Percentiles rank a stretch among this genome's conserved stretches.
Evolutionary conservation across 306 rosid genomes (phyloP).

Genomic region (Cucurbita argyrosperma): DNA sequence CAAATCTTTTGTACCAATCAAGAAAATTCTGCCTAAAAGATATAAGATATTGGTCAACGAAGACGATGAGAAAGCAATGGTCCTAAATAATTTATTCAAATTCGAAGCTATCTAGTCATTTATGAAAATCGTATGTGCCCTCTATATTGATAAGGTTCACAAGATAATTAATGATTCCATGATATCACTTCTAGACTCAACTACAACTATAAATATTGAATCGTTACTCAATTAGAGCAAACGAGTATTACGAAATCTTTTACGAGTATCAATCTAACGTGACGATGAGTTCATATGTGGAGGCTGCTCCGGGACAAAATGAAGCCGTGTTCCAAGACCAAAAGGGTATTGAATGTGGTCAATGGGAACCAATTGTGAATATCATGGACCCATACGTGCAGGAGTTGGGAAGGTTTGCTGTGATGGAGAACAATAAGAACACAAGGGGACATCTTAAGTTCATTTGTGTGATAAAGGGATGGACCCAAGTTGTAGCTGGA

Average conservation of each 20-base stretch:
- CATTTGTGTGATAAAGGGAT: not conserved
- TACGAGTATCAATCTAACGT: not conserved
- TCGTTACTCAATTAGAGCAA: not conserved
- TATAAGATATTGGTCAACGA: too few relatives aligned
- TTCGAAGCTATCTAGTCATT: too few relatives aligned
- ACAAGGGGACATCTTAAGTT: not conserved
- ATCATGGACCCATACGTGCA: not conserved
- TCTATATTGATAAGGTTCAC: too few relatives aligned
- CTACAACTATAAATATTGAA: not conserved
- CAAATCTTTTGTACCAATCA: too few relatives aligned
- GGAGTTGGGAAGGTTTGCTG: not conserved
- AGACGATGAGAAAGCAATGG: too few relatives aligned
- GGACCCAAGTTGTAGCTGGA: not conserved
- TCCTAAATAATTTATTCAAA: too few relatives aligned
- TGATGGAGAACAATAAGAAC: not conserved
- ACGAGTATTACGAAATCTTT: not conserved
- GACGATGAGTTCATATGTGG: not conserved
- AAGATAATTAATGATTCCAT: not conserved
- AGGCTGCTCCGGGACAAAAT: not conserved
- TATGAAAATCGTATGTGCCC: too few relatives aligned
- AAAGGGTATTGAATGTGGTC: not conserved
- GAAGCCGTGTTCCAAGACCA: not conserved
- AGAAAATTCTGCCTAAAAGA: too few relatives aligned
- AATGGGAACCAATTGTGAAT: not conserved
- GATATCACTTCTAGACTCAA: not conserved